These are phyloP conservation scores for Macrophomina tecta DNA, from an alignment of 2,329 filamentous ascomycete species.

Conservation along the genomic window DNA sequence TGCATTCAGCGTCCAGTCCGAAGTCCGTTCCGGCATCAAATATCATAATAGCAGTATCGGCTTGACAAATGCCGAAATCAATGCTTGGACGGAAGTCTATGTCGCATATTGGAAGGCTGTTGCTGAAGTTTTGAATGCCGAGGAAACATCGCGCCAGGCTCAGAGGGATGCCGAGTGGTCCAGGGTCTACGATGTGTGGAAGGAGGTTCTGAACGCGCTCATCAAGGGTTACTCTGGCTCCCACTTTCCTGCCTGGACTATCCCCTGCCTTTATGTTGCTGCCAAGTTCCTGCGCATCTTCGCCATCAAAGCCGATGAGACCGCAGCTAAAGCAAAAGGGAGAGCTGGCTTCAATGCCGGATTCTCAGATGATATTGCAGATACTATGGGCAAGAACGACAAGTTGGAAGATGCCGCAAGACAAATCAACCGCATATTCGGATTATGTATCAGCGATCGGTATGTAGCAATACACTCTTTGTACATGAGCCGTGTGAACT, in stretches of 20 bases:
- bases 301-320: slow-evolving; percentile 87
- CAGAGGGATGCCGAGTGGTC: slow-evolving; percentile 68
- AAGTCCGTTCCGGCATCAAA: slow-evolving; percentile 70
- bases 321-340: slow-evolving; percentile 59
- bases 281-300: slow-evolving; percentile 87
- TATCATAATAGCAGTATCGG: slow-evolving; percentile 61
- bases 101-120: slow-evolving; percentile 82
- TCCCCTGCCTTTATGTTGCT: slow-evolving; percentile 86
- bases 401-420: slow-evolving; percentile 90
- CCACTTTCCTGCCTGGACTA: slow-evolving; percentile 85
- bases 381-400: slow-evolving; percentile 69
- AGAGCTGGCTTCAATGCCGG: slow-evolving; percentile 52
- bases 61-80: slow-evolving; percentile 70
- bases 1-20: slow-evolving; percentile 66
- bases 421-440: slow-evolving; percentile 90
- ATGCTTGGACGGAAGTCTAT: slow-evolving; percentile 88
- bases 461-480: slow-evolving; percentile 50
- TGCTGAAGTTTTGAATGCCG: slow-evolving; percentile 72
- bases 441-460: slow-evolving; percentile 87
- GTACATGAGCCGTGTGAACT: slow-evolving; percentile 25
- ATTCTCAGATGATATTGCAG: slow-evolving; percentile 83
- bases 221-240: slow-evolving; percentile 80
- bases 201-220: slow-evolving; percentile 76
- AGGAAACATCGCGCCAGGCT: slow-evolving; percentile 59
- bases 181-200: slow-evolving; percentile 89